Conservation (phyloP, 768 basidiomycete species). For the Tricholoma hemisulphureum region DNA sequence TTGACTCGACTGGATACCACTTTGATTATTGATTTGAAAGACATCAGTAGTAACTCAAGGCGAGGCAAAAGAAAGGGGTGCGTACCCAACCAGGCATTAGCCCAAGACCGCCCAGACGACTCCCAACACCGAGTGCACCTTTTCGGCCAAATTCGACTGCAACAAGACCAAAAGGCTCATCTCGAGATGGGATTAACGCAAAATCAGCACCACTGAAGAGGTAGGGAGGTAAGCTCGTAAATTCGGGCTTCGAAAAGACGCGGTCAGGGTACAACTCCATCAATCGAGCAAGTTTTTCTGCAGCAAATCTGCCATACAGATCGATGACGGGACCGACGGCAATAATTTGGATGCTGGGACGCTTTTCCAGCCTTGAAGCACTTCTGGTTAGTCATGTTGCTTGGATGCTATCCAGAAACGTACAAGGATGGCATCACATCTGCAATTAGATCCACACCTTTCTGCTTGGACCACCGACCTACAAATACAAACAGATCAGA, state of each 20-base stretch:
- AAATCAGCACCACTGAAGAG: constrained; percentile 95
- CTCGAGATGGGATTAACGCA: constrained; percentile 91
- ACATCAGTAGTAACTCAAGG: constrained; percentile 5
- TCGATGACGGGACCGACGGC: constrained; percentile 94
- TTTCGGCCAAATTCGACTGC: constrained; percentile 97
- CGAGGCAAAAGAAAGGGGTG: constrained; percentile 11
- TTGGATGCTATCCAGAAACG: constrained; percentile 28
- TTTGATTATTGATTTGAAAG: constrained; percentile 28
- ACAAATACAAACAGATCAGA: constrained; percentile 95
- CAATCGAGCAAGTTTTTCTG: constrained; percentile 86
- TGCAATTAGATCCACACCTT: constrained; percentile 95
- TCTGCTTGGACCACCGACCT: constrained; percentile 97
- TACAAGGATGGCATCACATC: constrained; percentile 90
- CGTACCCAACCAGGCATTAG: constrained; percentile 97
- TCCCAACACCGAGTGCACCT: constrained; percentile 93
- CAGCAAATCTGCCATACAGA: constrained; percentile 91
- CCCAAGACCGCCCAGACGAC: constrained; percentile 90
- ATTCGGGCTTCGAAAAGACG: constrained; percentile 95
- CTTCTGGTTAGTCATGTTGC: constrained; percentile 4
- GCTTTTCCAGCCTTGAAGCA: constrained; percentile 70
- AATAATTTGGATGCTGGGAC: constrained; percentile 81
- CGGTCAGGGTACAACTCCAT: constrained; percentile 96
- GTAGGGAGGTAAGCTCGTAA: constrained; percentile 90
- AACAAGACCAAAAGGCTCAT: constrained; percentile 94
- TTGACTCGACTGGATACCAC: constrained; percentile 98